Percentiles rank a stretch among this genome's conserved stretches.
These are phyloP conservation scores for Lyophyllum semitale DNA, from an alignment of 768 basidiomycete genomes.

Conservation along the genomic window DNA sequence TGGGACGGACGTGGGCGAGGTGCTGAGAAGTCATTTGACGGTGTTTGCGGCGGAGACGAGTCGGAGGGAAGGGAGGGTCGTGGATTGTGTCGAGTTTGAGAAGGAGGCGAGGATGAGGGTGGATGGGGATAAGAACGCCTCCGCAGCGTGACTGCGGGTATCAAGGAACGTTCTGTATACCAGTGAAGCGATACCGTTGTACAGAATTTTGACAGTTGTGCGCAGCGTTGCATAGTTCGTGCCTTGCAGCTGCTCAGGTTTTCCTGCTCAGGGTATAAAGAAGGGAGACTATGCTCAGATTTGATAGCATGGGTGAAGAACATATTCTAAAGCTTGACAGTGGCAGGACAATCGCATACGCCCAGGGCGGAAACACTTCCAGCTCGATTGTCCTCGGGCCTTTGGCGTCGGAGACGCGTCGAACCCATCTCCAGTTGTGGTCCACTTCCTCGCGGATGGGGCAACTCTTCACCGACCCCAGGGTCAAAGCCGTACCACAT, in stretches of 20 bases:
- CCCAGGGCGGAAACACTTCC: conserved; percentile 30
- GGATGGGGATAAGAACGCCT: not conserved
- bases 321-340: not conserved
- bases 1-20: conserved; percentile 67
- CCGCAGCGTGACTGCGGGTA: not conserved
- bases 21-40: conserved; percentile 76
- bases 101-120: conserved; percentile 38
- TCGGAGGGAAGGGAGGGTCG: conserved; percentile 64
- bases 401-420: conserved; percentile 35
- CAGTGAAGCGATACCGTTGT: not conserved
- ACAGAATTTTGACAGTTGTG: not conserved
- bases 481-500: conserved; percentile 29
- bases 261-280: not conserved
- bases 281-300: not conserved
- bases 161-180: not conserved
- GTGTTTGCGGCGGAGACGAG: conserved; percentile 89
- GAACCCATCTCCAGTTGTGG: conserved; percentile 7
- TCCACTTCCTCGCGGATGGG: conserved; percentile 44
- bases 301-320: not conserved
- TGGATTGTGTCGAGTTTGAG: conserved; percentile 73
- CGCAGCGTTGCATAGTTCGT: not conserved
- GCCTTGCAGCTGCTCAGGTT: not conserved
- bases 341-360: conserved; percentile 38
- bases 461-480: conserved; percentile 36
- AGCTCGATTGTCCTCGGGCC: conserved; percentile 35